These are phyloP conservation scores for Tetraselmis chui DNA, from an alignment of 139 green algal species.

Conservation along the genomic window DNA sequence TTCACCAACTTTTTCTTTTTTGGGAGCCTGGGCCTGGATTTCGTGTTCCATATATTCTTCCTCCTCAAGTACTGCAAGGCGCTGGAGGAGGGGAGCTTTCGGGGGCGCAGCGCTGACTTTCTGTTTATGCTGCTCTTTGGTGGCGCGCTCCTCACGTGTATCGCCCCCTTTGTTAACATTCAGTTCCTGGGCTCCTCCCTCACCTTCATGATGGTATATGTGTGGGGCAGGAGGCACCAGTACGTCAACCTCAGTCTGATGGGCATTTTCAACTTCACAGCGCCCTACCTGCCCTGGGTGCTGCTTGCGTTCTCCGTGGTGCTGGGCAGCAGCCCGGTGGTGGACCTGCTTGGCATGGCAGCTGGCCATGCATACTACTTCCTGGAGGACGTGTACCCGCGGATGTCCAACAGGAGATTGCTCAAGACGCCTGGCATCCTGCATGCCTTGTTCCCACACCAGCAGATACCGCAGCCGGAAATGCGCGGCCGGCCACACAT, in stretches of 20 bases:
- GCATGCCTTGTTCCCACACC: constrained; percentile 51
- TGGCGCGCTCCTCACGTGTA: constrained; percentile 58
- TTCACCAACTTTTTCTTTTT: constrained; percentile 99
- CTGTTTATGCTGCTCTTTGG: constrained; percentile 97
- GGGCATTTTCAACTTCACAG: constrained; percentile 97
- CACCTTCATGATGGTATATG: constrained; percentile 99
- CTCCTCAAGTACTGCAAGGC: constrained; percentile 92
- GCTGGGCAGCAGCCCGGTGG: constrained; percentile 74
- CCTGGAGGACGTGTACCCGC: constrained; percentile 95
- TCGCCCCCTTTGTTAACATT: constrained; percentile 87
- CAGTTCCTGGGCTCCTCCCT: constrained; percentile 92
- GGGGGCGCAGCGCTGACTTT: constrained; percentile 87
- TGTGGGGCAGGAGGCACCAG: constrained; percentile 90
- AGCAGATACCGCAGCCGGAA: background rate
- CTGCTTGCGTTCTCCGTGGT: constrained; percentile 89
- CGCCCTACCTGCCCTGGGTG: constrained; percentile 98
- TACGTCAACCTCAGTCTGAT: constrained; percentile 93
- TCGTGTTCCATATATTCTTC: constrained; percentile 99
- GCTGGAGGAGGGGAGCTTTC: constrained; percentile 94
- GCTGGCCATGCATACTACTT: constrained; percentile 95
- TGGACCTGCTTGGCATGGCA: constrained; percentile 91
- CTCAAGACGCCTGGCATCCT: constrained; percentile 75
- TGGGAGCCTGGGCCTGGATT: constrained; percentile 90
- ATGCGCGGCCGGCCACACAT: background rate
- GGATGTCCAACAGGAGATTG: constrained; percentile 65